Evolutionary conservation across 1,139 yeast genomes (phyloP).

Genomic region (Candida albicans): DNA sequence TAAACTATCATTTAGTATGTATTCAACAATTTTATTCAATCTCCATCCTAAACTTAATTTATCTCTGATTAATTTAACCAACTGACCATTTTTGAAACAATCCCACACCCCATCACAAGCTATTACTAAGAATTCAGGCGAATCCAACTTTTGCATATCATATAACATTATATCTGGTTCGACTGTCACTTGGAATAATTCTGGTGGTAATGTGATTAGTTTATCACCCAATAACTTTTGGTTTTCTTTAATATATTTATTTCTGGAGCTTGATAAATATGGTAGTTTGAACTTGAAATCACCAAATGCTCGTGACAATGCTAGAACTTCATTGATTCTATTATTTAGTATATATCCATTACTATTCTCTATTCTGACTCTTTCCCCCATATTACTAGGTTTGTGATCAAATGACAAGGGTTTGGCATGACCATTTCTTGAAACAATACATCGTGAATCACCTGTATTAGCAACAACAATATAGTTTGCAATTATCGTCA

Average conservation of each 20-base stretch:
- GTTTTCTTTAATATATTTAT: constrained; percentile 26
- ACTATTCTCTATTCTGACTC: constrained; percentile 68
- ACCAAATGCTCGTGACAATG: constrained; percentile 75
- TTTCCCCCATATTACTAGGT: constrained; percentile 73
- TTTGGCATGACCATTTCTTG: constrained; percentile 55
- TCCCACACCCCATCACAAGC: constrained; percentile 88
- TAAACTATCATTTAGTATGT: constrained; percentile 62
- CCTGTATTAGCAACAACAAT: constrained; percentile 69
- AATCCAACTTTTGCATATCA: constrained; percentile 31
- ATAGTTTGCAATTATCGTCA: constrained; percentile 52
- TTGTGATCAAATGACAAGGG: constrained; percentile 74
- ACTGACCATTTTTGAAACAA: constrained; percentile 60
- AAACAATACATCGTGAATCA: constrained; percentile 67
- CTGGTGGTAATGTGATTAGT: constrained; percentile 38
- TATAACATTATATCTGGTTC: constrained; percentile 70
- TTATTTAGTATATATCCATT: constrained; percentile 71
- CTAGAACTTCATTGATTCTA: constrained; percentile 71
- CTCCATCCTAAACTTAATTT: constrained; percentile 58
- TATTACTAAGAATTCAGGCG: constrained; percentile 63
- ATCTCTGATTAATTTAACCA: constrained; percentile 55
- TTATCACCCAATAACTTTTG: constrained; percentile 17
- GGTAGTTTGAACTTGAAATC: constrained; percentile 66
- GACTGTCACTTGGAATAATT: constrained; percentile 56
- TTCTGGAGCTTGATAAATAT: constrained; percentile 35
- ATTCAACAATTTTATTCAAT: constrained; percentile 58